Evolutionary conservation across 1,139 yeast genomes (phyloP).

Genomic region (Diutina pseudorugosa): DNA sequence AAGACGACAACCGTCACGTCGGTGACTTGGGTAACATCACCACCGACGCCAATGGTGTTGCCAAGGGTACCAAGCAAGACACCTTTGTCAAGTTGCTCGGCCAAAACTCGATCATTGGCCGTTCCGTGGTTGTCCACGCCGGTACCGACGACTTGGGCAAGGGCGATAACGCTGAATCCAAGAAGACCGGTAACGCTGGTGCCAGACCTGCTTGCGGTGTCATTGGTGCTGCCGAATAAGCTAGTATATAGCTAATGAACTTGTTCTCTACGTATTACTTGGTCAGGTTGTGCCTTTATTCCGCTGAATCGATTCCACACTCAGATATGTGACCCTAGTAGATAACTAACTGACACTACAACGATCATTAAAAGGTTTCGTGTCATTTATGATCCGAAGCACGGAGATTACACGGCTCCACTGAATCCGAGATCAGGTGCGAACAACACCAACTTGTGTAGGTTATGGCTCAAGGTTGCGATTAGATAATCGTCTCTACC

Average conservation of each 20-base stretch:
- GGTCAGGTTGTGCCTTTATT: too few relatives aligned
- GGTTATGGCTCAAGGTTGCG: too few relatives aligned
- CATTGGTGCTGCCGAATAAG: constrained; percentile 58
- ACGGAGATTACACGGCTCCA: too few relatives aligned
- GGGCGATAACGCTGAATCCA: constrained; percentile 89
- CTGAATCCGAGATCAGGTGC: too few relatives aligned
- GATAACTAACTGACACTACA: too few relatives aligned
- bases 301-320: too few relatives aligned
- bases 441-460: too few relatives aligned
- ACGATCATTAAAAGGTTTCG: too few relatives aligned
- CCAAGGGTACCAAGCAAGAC: constrained; percentile 82
- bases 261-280: not conserved
- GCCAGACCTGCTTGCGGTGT: constrained; percentile 99
- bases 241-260: not conserved
- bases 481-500: too few relatives aligned
- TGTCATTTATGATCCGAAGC: too few relatives aligned
- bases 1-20: constrained; percentile 81
- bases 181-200: constrained; percentile 98
- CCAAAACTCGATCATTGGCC: constrained; percentile 77
- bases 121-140: constrained; percentile 92
- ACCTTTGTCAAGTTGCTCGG: constrained; percentile 69
- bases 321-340: too few relatives aligned
- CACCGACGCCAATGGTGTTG: constrained; percentile 78
- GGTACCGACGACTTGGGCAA: constrained; percentile 95
- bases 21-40: constrained; percentile 94